A percentile compares a stretch with the other conserved stretches of the same genome.
Evolutionary conservation across 2,329 filamentous ascomycete species (phyloP).

Genomic region (Elsinoe ampelina): DNA sequence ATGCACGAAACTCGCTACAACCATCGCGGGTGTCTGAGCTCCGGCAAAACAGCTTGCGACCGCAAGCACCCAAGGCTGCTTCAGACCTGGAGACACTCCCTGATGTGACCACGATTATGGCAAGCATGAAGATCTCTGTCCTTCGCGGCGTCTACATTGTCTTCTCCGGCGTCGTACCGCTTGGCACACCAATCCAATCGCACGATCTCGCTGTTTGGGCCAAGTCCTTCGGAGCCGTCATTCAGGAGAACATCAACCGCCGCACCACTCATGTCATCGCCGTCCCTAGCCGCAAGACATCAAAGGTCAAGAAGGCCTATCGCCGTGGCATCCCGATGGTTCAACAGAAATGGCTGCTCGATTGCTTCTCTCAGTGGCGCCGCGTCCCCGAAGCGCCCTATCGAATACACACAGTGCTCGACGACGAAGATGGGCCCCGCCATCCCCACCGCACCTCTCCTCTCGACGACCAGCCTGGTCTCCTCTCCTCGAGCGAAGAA

Average conservation of each 20-base stretch:
- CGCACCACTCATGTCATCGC: constrained; percentile 62
- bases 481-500: constrained; percentile 38
- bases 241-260: constrained; percentile 49
- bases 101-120: constrained; percentile 78
- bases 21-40: constrained; percentile 37
- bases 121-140: constrained; percentile 66
- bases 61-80: constrained; percentile 27
- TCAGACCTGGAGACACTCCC: constrained; percentile 56
- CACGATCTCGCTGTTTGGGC: constrained; percentile 86
- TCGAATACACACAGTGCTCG: constrained; percentile 64
- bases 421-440: constrained; percentile 38
- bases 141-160: constrained; percentile 70
- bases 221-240: constrained; percentile 69
- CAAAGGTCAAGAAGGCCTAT: constrained; percentile 82
- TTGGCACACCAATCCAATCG: constrained; percentile 64
- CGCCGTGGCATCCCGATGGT: constrained; percentile 80
- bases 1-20: constrained; percentile 28
- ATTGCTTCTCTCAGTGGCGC: constrained; percentile 76
- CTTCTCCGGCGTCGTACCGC: constrained; percentile 80
- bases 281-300: constrained; percentile 62
- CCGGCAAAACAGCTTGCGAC: constrained; percentile 44
- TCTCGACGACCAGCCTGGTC: constrained; percentile 27
- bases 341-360: constrained; percentile 78
- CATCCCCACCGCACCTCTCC: constrained; percentile 21
- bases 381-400: constrained; percentile 71